Conservation (phyloP, 306 rosid species). For the Echinosophora koreensis region DNA sequence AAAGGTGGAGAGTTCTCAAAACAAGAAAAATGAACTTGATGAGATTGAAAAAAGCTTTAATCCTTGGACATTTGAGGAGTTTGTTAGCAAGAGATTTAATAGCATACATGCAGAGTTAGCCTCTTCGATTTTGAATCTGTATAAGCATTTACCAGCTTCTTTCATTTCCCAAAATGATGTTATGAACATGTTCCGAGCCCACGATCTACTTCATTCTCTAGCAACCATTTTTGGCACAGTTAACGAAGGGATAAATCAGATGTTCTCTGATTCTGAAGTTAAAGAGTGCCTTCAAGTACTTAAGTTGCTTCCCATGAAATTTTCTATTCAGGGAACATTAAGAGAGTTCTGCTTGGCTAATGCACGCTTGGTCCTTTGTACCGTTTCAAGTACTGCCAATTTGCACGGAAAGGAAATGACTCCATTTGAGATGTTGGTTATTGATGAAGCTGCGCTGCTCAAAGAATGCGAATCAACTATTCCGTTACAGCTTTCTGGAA, state of each 20-base stretch:
- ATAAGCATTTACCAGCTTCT: background rate
- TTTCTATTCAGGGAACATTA: background rate
- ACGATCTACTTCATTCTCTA: background rate
- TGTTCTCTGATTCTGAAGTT: background rate
- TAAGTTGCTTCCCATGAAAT: background rate
- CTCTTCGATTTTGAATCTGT: background rate
- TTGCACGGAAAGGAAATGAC: background rate
- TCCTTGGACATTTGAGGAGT: background rate
- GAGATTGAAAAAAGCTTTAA: background rate
- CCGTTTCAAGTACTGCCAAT: constrained; percentile 39
- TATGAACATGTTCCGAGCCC: background rate
- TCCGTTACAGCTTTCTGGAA: constrained; percentile 52
- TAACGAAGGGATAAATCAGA: background rate
- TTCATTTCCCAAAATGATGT: background rate
- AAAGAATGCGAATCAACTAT: constrained; percentile 57
- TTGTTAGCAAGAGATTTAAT: background rate
- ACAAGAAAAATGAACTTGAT: background rate
- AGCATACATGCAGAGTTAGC: background rate
- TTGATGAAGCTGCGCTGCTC: constrained; percentile 58
- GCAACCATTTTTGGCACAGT: background rate
- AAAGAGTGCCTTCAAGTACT: constrained; percentile 6
- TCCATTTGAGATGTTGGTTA: background rate
- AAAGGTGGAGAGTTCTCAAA: background rate
- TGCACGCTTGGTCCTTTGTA: background rate
- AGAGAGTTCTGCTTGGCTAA: background rate